Base-by-base conservation (phyloP, 2,329 filamentous ascomycete genomes). In the Monosporascus sp. region DNA sequence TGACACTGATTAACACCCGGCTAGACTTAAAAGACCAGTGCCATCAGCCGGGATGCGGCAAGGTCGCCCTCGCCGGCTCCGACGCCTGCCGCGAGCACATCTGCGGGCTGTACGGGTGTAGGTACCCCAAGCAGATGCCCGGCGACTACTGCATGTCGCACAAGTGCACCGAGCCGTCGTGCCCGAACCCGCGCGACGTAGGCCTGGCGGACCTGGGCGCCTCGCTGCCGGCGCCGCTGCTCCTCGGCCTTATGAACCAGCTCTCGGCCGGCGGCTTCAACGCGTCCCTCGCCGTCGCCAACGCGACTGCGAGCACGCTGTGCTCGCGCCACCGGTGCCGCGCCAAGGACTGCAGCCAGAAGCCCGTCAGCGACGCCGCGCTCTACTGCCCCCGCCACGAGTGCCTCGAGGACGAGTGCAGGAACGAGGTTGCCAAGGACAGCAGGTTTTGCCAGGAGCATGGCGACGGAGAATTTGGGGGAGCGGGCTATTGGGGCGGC, bases 21-120 rank as follows among this genome's bases (percentile, higher is more conserved):
- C 31, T 34, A 46, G 42, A 46, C 42, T 46, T 17, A 3, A 46
- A 46, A 46, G 11, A 15, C 15, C 42, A 15, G 20, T 46, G 42
- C 42, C 22, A 17, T 7, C n/a, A 46, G 14, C 24, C 24, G 14
- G 42, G 42, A 15, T 46, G 42, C 17, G 42, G 6, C 24, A 27
- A 46, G 3, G 11, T 20, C 17, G 11, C 38, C 11, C 7, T 22
- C 6, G 37, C 44, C 37, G 5, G 49, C 45, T 14, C 42, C 49
- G 41, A 15, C 38, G 47, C 8, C 24, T 47, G 24, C 15, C 47
- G 14, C 27, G 24, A 39, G 38, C 51, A 54, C 17, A 51, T 50
- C 53, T 60, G 58, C 58, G 53, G 53, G 38, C 41, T 36, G 1
- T 54, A 56, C 45, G 36, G 47, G 22, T 61, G 59, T 49, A 27